Base-by-base conservation (phyloP, 352 stramenopile genomes). In the Globisporangium viniferum region DNA sequence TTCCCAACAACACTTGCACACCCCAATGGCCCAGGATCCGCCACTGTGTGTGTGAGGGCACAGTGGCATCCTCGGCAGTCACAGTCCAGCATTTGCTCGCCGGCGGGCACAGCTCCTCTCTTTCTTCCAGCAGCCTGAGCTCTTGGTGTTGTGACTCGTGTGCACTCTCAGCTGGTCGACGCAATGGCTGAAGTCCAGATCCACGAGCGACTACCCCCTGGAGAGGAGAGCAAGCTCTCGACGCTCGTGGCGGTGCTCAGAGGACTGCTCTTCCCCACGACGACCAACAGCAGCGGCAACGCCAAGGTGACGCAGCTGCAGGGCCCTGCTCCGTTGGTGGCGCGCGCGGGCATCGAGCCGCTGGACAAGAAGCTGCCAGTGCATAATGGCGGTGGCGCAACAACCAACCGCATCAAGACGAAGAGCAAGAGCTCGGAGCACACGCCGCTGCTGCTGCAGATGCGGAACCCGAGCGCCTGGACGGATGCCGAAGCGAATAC, bases 371-470 rank as follows among this genome's bases (percentile, higher is more conserved):
- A 60, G 29, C 54, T 60, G 27, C 14, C 20, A 1, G n/a, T 7
- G 8, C 54, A 33, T 14, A 5, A 5, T 33, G 5, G 24, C 1
- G 27, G 31, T 15, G 5, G 5, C 24, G 24, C 24, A 24, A 24
- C 24, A 0, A 24, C 12, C 4, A 44, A 33, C 29, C 46, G 31
- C 14, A 36, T 31, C n/a, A 29, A n/a, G 20, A 20, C 5, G 1
- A 59, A 58, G 27, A 6, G 24, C 31, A 60, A 51, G 51, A 67
- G 35, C 51, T 61, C 62, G 1, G 62, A 67, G 51, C 35, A 51
- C 62, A 67, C 62, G 5, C 62, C 53, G 5, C 62, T 67, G 7
- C 35, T 67, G 14, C 41, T 49, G 41, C 41, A 49, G 41, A 22
- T 49, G 15, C 41, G 6, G 5, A 20, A 22, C 15, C 41, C 41